Evolutionary conservation across 441 rosid genomes (phyloP).

Genomic region (Croton laevigatus): DNA sequence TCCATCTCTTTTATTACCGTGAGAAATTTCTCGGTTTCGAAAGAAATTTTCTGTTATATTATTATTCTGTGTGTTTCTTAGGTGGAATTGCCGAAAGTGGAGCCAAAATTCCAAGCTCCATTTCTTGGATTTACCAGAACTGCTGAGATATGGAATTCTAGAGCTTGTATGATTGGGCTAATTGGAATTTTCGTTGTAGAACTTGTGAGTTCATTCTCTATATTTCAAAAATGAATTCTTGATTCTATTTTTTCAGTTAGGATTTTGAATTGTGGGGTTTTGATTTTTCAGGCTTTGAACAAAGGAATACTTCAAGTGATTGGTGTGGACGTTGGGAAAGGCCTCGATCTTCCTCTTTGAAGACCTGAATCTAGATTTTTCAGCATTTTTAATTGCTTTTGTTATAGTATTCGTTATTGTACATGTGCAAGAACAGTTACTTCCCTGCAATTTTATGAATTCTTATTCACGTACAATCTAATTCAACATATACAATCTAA

Average conservation of each 20-base stretch:
- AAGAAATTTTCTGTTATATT: background rate
- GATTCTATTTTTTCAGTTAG: background rate
- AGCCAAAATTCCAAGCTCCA: conserved; percentile 60
- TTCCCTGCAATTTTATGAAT: background rate
- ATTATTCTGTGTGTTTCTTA: conserved; percentile 6
- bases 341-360: conserved; percentile 82
- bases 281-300: conserved; percentile 53
- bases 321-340: conserved; percentile 77
- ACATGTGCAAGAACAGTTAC: background rate
- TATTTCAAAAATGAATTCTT: too few relatives aligned
- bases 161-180: conserved; percentile 89
- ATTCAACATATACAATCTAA: too few relatives aligned
- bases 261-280: background rate
- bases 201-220: conserved; percentile 39
- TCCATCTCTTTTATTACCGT: too few relatives aligned
- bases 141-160: conserved; percentile 86
- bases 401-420: background rate
- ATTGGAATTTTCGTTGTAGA: conserved; percentile 65
- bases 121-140: conserved; percentile 72
- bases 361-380: background rate
- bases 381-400: background rate
- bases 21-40: background rate
- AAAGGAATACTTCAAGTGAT: conserved; percentile 65
- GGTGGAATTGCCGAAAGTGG: conserved; percentile 67
- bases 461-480: background rate